Evolutionary conservation across 2,329 filamentous ascomycete genomes (phyloP), one percentile per base, ranked within the genome.

Genomic region (Lachnellula willkommii): DNA sequence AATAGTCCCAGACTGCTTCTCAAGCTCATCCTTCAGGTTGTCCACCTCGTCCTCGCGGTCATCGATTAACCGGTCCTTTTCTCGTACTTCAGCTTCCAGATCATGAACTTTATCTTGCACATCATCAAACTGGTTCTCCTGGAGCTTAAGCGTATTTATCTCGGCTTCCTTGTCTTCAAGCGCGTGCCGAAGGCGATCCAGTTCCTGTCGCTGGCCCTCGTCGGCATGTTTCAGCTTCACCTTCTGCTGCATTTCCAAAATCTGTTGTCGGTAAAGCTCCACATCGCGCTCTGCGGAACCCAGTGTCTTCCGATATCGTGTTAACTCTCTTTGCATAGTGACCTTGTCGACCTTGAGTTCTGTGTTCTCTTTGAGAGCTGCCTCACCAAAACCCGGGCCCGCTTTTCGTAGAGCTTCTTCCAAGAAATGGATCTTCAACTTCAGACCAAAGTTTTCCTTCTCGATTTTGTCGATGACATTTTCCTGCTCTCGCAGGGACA

Each of bases 401-500:
- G 88, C 84, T 70, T 95, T 96, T 52, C 87, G 83, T 50, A 99
- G 75, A 14, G 90, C 89, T 65, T 97, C 90, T 71, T 99, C 91
- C 54, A 99, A 80, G 70, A 95, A 99, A 72, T 97, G 91, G 52
- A 97, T 96, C 72, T 96, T 96, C 65, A 97, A 81, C 73, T 97
- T 97, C 53, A 99, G 79, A 24, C 90, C 90, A 69, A 97, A 99
- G 69, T 99, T 99, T 69, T 97, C 94, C 76, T 99, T 99, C 69
- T 96, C 91, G 65, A 99, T 93, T 68, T 89, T 89, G 74, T 96
- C 90, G 65, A 99, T 93, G 63, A 94, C 88, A 64, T 90, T 91
- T 73, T 97, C 94, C 72, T 99, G 94, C 69, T 99, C 94, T 59
- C 91, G 86, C 56, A 99, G 74, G 1, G 94, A 96, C 64, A 96